Percentiles rank a stretch among this genome's conserved stretches.
These are phyloP conservation scores for Simmondsia chinensis DNA, from an alignment of 148 eudicot species.

Conservation along the genomic window DNA sequence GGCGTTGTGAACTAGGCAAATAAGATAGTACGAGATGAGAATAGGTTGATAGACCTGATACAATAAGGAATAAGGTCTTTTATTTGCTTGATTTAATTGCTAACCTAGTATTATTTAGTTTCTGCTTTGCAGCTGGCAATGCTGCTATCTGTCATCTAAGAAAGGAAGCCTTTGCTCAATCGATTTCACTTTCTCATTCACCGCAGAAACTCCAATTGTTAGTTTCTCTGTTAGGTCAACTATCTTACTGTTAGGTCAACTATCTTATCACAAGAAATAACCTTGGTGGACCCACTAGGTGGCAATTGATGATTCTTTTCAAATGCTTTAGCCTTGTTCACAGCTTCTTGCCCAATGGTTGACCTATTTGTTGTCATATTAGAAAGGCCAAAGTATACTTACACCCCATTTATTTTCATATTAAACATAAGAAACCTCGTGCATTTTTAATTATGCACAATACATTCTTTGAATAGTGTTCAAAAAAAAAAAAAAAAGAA, in stretches of 20 bases:
- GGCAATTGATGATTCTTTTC: slow-evolving; percentile 83
- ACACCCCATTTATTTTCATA: too few relatives aligned
- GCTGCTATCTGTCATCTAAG: slow-evolving; percentile 94
- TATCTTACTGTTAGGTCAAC: too few relatives aligned
- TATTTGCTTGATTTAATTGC: slow-evolving; percentile 99
- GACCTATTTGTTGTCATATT: slow-evolving; percentile 89
- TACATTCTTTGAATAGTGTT: too few relatives aligned
- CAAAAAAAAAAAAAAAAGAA: too few relatives aligned
- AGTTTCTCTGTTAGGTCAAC: slow-evolving; percentile 80
- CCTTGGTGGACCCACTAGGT: slow-evolving; percentile 86
- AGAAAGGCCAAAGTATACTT: too few relatives aligned
- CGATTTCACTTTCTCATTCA: slow-evolving; percentile 88
- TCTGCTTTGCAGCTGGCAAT: slow-evolving; percentile 84
- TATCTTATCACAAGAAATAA: slow-evolving; percentile 66
- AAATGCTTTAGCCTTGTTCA: slow-evolving; percentile 89
- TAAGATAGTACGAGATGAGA: too few relatives aligned
- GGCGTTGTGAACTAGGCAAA: too few relatives aligned
- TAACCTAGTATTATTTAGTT: slow-evolving; percentile 71
- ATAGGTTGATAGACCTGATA: too few relatives aligned
- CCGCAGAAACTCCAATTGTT: slow-evolving; percentile 74
- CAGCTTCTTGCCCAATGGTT: slow-evolving; percentile 77
- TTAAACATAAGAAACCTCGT: too few relatives aligned
- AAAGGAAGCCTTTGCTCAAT: slow-evolving; percentile 93
- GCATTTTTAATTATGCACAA: too few relatives aligned
- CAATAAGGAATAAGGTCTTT: slow-evolving; percentile 25